Evolutionary conservation across 495 filamentous ascomycete species (phyloP), one percentile per base, ranked within the genome.

Genomic region (Diplogelasinospora grovesii): DNA sequence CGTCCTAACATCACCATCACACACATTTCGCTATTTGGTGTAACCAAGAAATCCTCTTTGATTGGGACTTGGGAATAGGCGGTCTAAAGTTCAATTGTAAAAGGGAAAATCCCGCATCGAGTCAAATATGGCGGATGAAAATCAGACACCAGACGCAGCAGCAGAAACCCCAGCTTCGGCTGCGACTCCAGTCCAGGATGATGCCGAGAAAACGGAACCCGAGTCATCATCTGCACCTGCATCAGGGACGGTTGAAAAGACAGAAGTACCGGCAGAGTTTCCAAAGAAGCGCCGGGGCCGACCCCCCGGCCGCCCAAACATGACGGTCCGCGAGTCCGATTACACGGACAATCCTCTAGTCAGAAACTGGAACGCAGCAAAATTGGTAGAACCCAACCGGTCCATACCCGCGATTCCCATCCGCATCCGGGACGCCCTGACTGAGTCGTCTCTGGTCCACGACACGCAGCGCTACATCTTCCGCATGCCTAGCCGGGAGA

Each of bases 271-370:
- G 5, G 22, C 46, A 7, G 37, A 52, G 8, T 59, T 61, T 23
- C 53, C 56, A 22, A 56, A 57, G 41, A 54, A 52, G 22, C 53
- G 58, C 16, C 56, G 58, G 2, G 58, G 58, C 15, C 53, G 58
- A 7, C 58, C 58, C 1, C 58, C 58, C 0, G 58, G 58, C 5
- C 56, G 58, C 1, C 58, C 58, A 15, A 61, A 61, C 30, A 46
- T 39, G 26, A 57, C 49, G 9, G 56, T 57, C 1, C 45, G 44
- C 22, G 58, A 61, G 27, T 36, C 48, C 27, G 56, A 61, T 20
- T 61, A 59, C 48, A 36, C 46, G 13, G 25, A 44, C 8, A 53
- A 61, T 29, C 41, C 48, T 0, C 30, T 54, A 5, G 58, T 61
- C 16, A 39, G 49, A 36, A 43, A 31, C 1, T 61, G 58, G 58